These are phyloP conservation scores for Kodamaea lidongshanica DNA, from an alignment of 805 yeast genomes.

Conservation along the genomic window DNA sequence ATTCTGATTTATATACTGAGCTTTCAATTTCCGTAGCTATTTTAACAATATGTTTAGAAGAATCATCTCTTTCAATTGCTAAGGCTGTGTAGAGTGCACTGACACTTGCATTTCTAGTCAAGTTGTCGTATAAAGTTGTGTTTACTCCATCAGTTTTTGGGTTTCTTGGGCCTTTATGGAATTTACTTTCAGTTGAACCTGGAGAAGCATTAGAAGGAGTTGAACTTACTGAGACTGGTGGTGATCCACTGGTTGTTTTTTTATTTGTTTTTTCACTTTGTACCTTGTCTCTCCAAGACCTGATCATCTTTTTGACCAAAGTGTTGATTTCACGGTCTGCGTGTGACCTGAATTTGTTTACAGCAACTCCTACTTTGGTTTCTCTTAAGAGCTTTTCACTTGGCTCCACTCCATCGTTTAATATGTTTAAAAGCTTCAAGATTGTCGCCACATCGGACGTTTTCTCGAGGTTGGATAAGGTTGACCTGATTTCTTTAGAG, in stretches of 20 bases:
- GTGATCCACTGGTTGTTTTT: slow-evolving; percentile 12
- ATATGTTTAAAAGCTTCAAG: slow-evolving; percentile 55
- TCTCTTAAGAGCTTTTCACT: slow-evolving; percentile 82
- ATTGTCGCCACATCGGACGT: slow-evolving; percentile 57
- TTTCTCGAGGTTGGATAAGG: slow-evolving; percentile 70
- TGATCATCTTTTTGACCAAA: slow-evolving; percentile 76
- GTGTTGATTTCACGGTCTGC: slow-evolving; percentile 59
- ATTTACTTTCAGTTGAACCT: slow-evolving; percentile 33
- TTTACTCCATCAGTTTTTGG: slow-evolving; percentile 77
- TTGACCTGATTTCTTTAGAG: slow-evolving; percentile 63
- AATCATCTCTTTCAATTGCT: slow-evolving; percentile 66
- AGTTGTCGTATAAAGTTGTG: slow-evolving; percentile 61
- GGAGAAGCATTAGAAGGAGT: slow-evolving; percentile 4
- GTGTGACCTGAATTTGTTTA: slow-evolving; percentile 75
- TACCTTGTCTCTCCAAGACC: slow-evolving; percentile 86
- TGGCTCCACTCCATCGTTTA: slow-evolving; percentile 72
- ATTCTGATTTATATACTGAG: slow-evolving; percentile 59
- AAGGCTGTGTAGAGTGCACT: slow-evolving; percentile 83
- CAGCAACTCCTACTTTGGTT: slow-evolving; percentile 96
- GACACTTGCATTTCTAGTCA: slow-evolving; percentile 78
- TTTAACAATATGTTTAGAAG: slow-evolving; percentile 52
- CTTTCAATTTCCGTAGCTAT: slow-evolving; percentile 68
- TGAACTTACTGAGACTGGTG: too few species aligned
- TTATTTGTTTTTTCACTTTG: slow-evolving; percentile 52
- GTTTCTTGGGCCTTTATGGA: slow-evolving; percentile 55